These are phyloP conservation scores for Potentilla sterilis DNA, from an alignment of 306 rosid genomes.

Conservation along the genomic window DNA sequence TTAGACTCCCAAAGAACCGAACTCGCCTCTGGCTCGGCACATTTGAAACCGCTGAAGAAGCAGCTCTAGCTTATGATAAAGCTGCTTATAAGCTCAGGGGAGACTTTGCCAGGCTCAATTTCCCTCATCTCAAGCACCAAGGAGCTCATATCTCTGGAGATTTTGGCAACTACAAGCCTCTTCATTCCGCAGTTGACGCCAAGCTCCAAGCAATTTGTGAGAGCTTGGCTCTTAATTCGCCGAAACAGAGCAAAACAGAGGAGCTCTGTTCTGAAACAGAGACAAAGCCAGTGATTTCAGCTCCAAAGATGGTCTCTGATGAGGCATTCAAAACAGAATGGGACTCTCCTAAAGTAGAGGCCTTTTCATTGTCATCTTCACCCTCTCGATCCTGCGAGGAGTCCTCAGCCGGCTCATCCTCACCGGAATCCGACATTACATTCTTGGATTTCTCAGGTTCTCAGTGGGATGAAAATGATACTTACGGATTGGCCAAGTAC, in stretches of 20 bases:
- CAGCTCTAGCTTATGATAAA: slow-evolving; percentile 83
- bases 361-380: slow-evolving; percentile 27
- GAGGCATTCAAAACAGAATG: slow-evolving; percentile 22
- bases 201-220: slow-evolving; percentile 82
- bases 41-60: slow-evolving; percentile 87
- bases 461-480: slow-evolving; percentile 45
- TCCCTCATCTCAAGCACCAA: slow-evolving; percentile 58
- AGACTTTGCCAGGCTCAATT: slow-evolving; percentile 76
- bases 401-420: slow-evolving; percentile 45
- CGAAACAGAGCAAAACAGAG: slow-evolving; percentile 44
- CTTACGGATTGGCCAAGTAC: slow-evolving; percentile 65
- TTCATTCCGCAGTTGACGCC: slow-evolving; percentile 71
- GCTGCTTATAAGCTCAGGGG: slow-evolving; percentile 92
- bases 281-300: slow-evolving; percentile 29
- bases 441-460: slow-evolving; percentile 54
- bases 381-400: slow-evolving; percentile 37
- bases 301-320: slow-evolving; percentile 19
- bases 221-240: slow-evolving; percentile 40
- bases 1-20: slow-evolving; percentile 84
- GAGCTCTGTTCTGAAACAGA: slow-evolving; percentile 35
- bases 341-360: slow-evolving; percentile 33
- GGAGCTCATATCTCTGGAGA: slow-evolving; percentile 46
- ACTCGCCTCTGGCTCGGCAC: slow-evolving; percentile 97
- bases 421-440: slow-evolving; percentile 61
- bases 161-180: slow-evolving; percentile 64